Evolutionary conservation across 371 early-diverging fungal species (phyloP).

Genomic region (Nosema muscidifuracis): DNA sequence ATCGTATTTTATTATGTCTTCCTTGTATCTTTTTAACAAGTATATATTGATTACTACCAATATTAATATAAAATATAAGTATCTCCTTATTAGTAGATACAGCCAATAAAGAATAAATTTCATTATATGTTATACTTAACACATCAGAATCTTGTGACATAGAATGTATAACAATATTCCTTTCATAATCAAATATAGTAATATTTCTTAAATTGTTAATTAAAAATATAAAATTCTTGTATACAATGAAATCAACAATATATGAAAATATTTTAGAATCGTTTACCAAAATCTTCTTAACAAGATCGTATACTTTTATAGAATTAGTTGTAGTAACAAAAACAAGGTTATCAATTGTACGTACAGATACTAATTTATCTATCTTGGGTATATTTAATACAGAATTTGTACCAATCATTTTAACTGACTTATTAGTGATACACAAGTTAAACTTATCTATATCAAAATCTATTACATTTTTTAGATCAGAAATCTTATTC

Average conservation of each 20-base stretch:
- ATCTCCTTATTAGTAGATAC: conserved; percentile 13
- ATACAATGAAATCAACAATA: background rate
- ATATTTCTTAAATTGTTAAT: conserved; percentile 17
- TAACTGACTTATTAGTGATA: background rate
- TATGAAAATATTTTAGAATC: conserved; percentile 13
- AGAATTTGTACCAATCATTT: background rate
- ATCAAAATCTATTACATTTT: background rate
- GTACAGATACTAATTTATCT: background rate
- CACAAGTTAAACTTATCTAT: background rate
- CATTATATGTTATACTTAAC: background rate
- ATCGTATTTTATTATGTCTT: background rate
- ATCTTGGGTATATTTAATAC: background rate
- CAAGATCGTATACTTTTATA: conserved; percentile 11
- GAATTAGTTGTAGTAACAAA: conserved; percentile 23
- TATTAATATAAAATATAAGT: conserved; percentile 26
- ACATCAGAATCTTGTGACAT: conserved; percentile 24
- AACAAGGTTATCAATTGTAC: background rate
- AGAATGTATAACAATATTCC: background rate
- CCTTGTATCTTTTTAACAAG: conserved; percentile 20
- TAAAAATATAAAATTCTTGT: background rate
- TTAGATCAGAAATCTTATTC: background rate
- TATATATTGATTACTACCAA: conserved; percentile 5
- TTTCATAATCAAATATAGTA: conserved; percentile 5
- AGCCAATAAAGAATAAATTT: conserved; percentile 8
- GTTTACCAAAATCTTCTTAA: background rate